phyloP scores from a whole-genome alignment of 305 asterid species.

The Fraxinus baroniana region DNA sequence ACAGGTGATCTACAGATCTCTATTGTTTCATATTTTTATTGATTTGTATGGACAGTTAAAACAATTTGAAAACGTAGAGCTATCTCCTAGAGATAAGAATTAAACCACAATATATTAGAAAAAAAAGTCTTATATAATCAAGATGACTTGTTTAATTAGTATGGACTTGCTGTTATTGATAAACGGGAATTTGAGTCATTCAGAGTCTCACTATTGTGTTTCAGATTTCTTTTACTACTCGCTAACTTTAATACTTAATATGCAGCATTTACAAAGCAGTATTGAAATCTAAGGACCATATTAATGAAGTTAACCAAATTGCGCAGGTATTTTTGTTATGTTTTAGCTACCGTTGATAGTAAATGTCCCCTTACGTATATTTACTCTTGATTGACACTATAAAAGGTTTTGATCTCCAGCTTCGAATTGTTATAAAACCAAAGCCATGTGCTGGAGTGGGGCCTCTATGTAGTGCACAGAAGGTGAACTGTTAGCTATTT shows the following conservation, averaged over 20 bases:
- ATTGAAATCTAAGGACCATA: slow-evolving; percentile 67
- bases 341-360: slow-evolving; percentile 21
- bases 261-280: slow-evolving; percentile 79
- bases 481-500: slow-evolving; percentile 44
- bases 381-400: slow-evolving; percentile 24
- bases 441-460: slow-evolving; percentile 83
- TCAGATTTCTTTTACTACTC: too few species aligned
- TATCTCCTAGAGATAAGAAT: too few species aligned
- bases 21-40: not conserved
- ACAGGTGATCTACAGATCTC: slow-evolving; percentile 50
- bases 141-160: too few species aligned
- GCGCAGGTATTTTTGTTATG: slow-evolving; percentile 60
- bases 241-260: not conserved
- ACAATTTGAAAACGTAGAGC: too few species aligned
- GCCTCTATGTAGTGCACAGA: slow-evolving; percentile 78
- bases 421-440: slow-evolving; percentile 80
- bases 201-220: too few species aligned
- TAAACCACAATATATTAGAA: too few species aligned
- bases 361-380: slow-evolving; percentile 14
- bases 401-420: slow-evolving; percentile 47
- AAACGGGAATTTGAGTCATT: too few species aligned
- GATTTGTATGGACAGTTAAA: too few species aligned
- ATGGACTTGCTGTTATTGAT: too few species aligned
- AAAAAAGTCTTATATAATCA: too few species aligned
- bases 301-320: slow-evolving; percentile 82